Percentiles rank a stretch among this genome's conserved stretches.
Conservation (phyloP, 306 rosid species). For the Spatholobus suberectus region DNA sequence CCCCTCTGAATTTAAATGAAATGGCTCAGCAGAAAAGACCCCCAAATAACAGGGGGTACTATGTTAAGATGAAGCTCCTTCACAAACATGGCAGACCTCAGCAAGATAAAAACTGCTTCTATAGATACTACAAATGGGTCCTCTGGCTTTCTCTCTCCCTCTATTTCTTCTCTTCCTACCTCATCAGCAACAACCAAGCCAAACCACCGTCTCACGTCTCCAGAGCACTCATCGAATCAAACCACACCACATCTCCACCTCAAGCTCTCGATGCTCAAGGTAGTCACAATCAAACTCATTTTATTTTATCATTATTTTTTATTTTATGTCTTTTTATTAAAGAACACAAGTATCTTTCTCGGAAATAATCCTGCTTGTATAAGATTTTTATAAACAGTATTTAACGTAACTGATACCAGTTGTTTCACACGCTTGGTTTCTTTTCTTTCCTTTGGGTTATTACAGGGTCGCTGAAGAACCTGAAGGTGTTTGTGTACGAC, state of each 20-base stretch:
- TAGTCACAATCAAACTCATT: background rate
- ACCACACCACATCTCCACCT: conserved; percentile 30
- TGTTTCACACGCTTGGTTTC: too few species aligned
- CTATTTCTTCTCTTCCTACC: conserved; percentile 77
- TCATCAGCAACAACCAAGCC: conserved; percentile 54
- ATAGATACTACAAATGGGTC: conserved; percentile 74
- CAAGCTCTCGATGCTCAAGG: conserved; percentile 41
- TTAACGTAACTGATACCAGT: too few species aligned
- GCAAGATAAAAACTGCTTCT: conserved; percentile 63
- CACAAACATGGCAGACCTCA: conserved; percentile 61
- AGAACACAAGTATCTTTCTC: too few species aligned
- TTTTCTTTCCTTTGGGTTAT: too few species aligned
- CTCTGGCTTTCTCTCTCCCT: conserved; percentile 82
- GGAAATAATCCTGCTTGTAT: too few species aligned
- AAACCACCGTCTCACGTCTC: conserved; percentile 22
- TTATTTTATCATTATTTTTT: background rate
- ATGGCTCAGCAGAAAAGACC: conserved; percentile 55
- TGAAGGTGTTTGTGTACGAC: conserved; percentile 77
- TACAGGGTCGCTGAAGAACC: conserved; percentile 47
- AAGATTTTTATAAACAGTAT: too few species aligned
- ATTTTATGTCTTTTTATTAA: too few species aligned
- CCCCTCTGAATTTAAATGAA: conserved; percentile 50
- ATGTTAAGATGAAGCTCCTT: conserved; percentile 83
- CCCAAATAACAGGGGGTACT: conserved; percentile 64
- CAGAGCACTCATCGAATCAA: conserved; percentile 59